Conservation (phyloP, 1,284 basidiomycete species). For the Athelia sp. region DNA sequence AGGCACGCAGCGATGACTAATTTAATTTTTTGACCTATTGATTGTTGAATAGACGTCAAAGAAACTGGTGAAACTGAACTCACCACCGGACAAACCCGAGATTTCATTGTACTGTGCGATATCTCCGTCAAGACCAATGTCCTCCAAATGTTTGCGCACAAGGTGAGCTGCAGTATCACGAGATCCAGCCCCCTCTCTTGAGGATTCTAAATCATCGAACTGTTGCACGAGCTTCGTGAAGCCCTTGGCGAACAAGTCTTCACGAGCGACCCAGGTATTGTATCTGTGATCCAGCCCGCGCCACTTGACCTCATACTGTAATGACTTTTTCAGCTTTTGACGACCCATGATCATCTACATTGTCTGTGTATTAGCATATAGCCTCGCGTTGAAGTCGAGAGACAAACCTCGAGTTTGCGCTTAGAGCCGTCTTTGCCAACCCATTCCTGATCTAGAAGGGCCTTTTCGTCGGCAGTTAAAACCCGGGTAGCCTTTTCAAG, state of each 20-base stretch:
- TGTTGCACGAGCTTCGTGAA: constrained; percentile 95
- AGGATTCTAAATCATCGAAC: constrained; percentile 96
- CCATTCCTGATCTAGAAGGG: constrained; percentile 97
- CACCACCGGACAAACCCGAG: constrained; percentile 82
- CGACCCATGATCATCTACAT: constrained; percentile 74
- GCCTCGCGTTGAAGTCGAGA: constrained; percentile 4
- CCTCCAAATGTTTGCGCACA: constrained; percentile 87
- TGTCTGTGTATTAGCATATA: constrained; percentile 6
- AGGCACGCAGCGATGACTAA: constrained; percentile 92
- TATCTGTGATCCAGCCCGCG: constrained; percentile 90
- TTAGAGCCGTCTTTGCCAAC: constrained; percentile 92
- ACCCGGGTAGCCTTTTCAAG: constrained; percentile 89
- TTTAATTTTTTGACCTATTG: constrained; percentile 90
- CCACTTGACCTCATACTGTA: constrained; percentile 96
- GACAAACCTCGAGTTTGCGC: constrained; percentile 82
- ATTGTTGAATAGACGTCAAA: constrained; percentile 18
- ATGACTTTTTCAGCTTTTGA: constrained; percentile 99
- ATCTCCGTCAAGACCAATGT: constrained; percentile 95
- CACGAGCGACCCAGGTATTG: constrained; percentile 96
- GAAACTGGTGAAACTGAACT: constrained; percentile 12
- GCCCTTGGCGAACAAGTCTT: constrained; percentile 94
- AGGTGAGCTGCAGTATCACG: constrained; percentile 79
- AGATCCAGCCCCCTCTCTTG: constrained; percentile 87
- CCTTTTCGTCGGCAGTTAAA: constrained; percentile 85
- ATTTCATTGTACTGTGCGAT: constrained; percentile 98